Percentiles rank a stretch among this genome's conserved stretches.
Evolutionary conservation across 2,329 filamentous ascomycete species (phyloP).

Genomic region (Aspergillus neotritici): DNA sequence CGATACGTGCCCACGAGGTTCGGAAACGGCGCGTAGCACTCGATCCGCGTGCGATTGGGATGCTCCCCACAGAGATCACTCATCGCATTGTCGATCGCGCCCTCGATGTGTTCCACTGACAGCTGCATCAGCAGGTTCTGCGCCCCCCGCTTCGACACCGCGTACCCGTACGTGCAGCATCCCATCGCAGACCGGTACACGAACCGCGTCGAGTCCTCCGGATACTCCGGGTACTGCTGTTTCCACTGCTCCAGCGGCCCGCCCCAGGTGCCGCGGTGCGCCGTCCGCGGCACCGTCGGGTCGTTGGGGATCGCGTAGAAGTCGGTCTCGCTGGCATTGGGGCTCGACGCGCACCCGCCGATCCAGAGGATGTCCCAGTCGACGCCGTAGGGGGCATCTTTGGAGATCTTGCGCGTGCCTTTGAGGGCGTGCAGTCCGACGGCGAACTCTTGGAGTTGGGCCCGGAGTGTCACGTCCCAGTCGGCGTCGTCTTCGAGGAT

Average conservation of each 20-base stretch:
- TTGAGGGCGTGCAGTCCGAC: constrained; percentile 26
- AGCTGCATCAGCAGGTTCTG: constrained; percentile 33
- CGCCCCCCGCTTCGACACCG: constrained; percentile 34
- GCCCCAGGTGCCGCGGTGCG: constrained; percentile 16
- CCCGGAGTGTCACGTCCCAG: constrained; percentile 51
- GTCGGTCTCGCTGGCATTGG: constrained; percentile 23
- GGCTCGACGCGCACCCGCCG: constrained; percentile 42
- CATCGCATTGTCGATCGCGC: constrained; percentile 42
- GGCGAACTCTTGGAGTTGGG: constrained; percentile 42
- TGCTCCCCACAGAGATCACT: constrained; percentile 44
- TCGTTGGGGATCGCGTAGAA: constrained; percentile 28
- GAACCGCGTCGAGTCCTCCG: constrained; percentile 2
- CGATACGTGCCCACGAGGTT: constrained; percentile 46
- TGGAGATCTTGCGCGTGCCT: constrained; percentile 19
- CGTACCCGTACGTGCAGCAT: constrained; percentile 1
- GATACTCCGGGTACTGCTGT: constrained; percentile 2
- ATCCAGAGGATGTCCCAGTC: constrained; percentile 51
- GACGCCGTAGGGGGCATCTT: constrained; percentile 45
- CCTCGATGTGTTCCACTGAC: constrained; percentile 20
- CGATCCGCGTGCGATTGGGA: constrained; percentile 24
- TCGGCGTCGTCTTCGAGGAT: constrained; percentile 55
- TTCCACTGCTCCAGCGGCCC: constrained; percentile 18
- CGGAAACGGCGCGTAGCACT: constrained; percentile 41
- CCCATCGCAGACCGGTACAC: background rate
- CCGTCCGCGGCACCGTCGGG: constrained; percentile 20